These are phyloP conservation scores for Sambucus nigra DNA, from an alignment of 129 eudicot species.

Conservation along the genomic window DNA sequence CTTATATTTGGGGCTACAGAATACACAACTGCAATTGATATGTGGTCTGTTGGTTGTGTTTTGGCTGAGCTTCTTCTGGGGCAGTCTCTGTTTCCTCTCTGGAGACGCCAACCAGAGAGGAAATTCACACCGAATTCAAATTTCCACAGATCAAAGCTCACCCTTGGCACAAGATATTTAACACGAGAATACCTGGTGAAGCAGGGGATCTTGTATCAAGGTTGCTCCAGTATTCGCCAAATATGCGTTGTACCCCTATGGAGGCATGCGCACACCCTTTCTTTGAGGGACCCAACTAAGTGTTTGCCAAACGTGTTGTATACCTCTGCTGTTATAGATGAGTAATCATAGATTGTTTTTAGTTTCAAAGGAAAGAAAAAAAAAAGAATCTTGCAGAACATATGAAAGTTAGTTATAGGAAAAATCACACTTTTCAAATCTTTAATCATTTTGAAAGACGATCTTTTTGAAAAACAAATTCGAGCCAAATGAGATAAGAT, in stretches of 20 bases:
- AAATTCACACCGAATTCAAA: slow-evolving; percentile 86
- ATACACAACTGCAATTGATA: slow-evolving; percentile 93
- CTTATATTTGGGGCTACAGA: slow-evolving; percentile 96
- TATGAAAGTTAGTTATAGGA: too few relatives aligned
- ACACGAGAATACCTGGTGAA: slow-evolving; percentile 80
- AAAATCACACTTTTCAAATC: too few relatives aligned
- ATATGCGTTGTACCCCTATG: slow-evolving; percentile 75
- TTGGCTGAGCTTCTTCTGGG: slow-evolving; percentile 93
- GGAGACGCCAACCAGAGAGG: slow-evolving; percentile 98
- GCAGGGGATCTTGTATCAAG: slow-evolving; percentile 90
- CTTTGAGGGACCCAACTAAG: slow-evolving; percentile 77
- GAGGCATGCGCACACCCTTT: slow-evolving; percentile 96
- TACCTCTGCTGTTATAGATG: too few relatives aligned
- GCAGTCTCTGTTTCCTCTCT: slow-evolving; percentile 95
- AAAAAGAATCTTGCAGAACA: too few relatives aligned
- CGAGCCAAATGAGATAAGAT: too few relatives aligned
- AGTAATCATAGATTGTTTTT: too few relatives aligned
- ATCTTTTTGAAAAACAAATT: too few relatives aligned
- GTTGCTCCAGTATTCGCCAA: slow-evolving; percentile 89
- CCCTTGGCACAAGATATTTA: slow-evolving; percentile 98
- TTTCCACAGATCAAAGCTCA: slow-evolving; percentile 98
- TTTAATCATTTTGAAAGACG: too few relatives aligned
- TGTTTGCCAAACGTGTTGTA: slow-evolving; percentile 84
- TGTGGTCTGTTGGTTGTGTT: slow-evolving; percentile 98
- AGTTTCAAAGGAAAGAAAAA: too few relatives aligned